Conservation (phyloP, 371 early-diverging fungal genomes). For the Mortierella sp. region DNA sequence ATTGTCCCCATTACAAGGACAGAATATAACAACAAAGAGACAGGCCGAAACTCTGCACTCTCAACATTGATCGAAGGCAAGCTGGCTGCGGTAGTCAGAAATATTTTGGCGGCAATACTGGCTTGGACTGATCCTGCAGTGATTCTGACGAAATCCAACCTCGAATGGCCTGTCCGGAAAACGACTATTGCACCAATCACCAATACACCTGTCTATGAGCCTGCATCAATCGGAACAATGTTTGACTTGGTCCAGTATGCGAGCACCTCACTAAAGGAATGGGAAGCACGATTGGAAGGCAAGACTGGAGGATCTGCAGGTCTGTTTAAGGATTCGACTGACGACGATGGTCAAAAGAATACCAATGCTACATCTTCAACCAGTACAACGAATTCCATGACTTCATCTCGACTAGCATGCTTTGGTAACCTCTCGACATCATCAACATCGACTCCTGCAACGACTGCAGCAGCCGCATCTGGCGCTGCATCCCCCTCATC, state of each 20-base stretch:
- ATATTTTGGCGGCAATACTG: constrained; percentile 46
- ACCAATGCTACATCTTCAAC: constrained; percentile 23
- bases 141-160: constrained; percentile 43
- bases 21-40: constrained; percentile 42
- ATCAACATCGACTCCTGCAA: not conserved
- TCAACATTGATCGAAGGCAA: constrained; percentile 46
- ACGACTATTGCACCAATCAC: constrained; percentile 36
- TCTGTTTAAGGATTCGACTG: constrained; percentile 35
- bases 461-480: constrained; percentile 15
- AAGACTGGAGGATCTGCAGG: constrained; percentile 55
- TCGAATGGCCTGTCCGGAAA: constrained; percentile 53
- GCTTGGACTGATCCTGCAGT: constrained; percentile 52
- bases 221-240: constrained; percentile 55
- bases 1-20: constrained; percentile 36
- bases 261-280: constrained; percentile 53
- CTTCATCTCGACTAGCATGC: constrained; percentile 36
- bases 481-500: constrained; percentile 4
- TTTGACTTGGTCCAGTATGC: constrained; percentile 55
- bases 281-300: constrained; percentile 57
- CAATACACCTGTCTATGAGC: constrained; percentile 52
- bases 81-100: constrained; percentile 50
- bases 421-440: constrained; percentile 33
- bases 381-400: constrained; percentile 27
- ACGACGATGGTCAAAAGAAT: constrained; percentile 28
- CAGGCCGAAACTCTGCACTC: constrained; percentile 25